Evolutionary conservation across 73 alveolate species (phyloP), one percentile per base, ranked within the genome.

Genomic region (Paramecium sexaurelia): DNA sequence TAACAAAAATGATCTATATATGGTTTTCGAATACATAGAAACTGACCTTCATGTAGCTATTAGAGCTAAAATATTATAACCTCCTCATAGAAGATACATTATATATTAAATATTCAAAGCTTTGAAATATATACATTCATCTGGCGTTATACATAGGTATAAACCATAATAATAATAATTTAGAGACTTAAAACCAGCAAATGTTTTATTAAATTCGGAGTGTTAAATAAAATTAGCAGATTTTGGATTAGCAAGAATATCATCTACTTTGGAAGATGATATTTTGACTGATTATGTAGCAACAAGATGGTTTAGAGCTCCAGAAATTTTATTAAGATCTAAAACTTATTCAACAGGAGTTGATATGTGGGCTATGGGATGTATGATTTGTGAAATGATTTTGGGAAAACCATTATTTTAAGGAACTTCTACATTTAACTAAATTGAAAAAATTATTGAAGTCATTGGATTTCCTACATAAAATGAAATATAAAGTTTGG

Each of bases 301-400:
- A 32, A 95, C 98, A 26, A 51, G 99, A 56, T 96, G 99, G 99
- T 96, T 95, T 87, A 55, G 99, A 68, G 98, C 98, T 2, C 98
- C 98, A 7, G 98, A 95, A 84, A 86, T 95, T 66, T 45, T 96
- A 47, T 55, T 96, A 40, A 68, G 92, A 89, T 68, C 97, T 1
- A 91, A 55, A 27, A 66, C 69, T 71, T 95, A 96, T 90, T 92
- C 95, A 43, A 83, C 55, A 55, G 95, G 96, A 43, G 95, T 94
- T 5, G 99, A 96, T 93, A 57, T 96, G 71, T 95, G 97, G 96
- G 96, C 96, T 7, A 86, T 94, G 35, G 99, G 99, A 7, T 95
- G 98, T 47, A 94, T 96, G 55, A 86, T 96, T 94, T 94, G 95
- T 10, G 99, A 96, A 78, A 89, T 96, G 75, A 94, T 94, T 37